phyloP scores from a whole-genome alignment of 805 yeast species.

The Saturnispora diversa region DNA sequence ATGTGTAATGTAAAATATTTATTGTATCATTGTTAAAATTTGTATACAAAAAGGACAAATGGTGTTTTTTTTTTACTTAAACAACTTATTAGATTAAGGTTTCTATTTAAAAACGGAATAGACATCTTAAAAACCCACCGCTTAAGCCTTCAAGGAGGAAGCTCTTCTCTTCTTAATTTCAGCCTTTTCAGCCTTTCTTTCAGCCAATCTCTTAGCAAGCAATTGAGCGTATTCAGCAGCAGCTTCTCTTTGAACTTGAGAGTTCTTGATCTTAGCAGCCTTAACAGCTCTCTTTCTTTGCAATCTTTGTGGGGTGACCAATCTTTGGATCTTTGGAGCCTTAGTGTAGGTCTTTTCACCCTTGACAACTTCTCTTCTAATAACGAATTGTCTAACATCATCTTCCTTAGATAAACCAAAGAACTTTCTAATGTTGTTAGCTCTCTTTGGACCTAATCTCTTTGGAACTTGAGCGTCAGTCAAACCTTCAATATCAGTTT shows the following conservation, averaged over 20 bases:
- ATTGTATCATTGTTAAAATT: background rate
- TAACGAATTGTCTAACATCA: constrained; percentile 83
- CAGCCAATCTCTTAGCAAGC: constrained; percentile 96
- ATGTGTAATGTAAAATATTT: constrained; percentile 3
- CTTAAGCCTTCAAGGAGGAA: constrained; percentile 86
- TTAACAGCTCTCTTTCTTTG: constrained; percentile 98
- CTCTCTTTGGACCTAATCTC: constrained; percentile 99
- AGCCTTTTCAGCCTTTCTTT: constrained; percentile 97
- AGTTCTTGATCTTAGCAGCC: constrained; percentile 90
- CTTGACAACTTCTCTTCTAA: constrained; percentile 97
- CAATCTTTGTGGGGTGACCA: constrained; percentile 97
- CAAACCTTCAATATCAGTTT: constrained; percentile 88
- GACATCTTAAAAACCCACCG: constrained; percentile 6
- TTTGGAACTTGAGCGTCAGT: constrained; percentile 93
- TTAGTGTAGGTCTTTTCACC: constrained; percentile 98
- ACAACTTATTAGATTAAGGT: constrained; percentile 7
- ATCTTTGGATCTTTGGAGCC: constrained; percentile 99
- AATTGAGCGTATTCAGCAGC: constrained; percentile 99
- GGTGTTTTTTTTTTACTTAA: background rate
- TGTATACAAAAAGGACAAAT: background rate
- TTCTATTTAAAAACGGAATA: background rate
- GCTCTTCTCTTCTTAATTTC: constrained; percentile 99
- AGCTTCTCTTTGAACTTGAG: constrained; percentile 99
- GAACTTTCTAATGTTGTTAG: constrained; percentile 99
- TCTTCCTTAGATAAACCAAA: constrained; percentile 94